Evolutionary conservation across 805 yeast genomes (phyloP).

Genomic region (Sugiyamaella floridensis): DNA sequence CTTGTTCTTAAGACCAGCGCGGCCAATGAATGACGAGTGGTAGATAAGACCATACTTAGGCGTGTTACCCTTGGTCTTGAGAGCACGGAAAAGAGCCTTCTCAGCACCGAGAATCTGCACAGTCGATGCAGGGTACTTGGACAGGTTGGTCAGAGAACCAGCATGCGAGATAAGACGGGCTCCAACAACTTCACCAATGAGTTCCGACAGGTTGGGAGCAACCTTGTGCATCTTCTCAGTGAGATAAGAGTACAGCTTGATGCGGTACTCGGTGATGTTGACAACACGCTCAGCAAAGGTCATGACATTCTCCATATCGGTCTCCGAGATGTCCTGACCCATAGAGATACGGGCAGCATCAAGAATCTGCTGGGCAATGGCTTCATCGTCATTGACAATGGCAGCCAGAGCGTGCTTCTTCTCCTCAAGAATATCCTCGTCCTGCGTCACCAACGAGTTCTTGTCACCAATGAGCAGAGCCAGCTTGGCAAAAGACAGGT

Average conservation of each 20-base stretch:
- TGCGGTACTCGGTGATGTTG: conserved; percentile 84
- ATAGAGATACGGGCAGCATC: conserved; percentile 95
- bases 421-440: conserved; percentile 34
- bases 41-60: conserved; percentile 94
- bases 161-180: conserved; percentile 98
- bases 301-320: conserved; percentile 85
- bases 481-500: conserved; percentile 76
- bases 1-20: conserved; percentile 93
- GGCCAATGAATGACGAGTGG: conserved; percentile 91
- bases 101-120: conserved; percentile 98
- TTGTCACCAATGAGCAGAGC: conserved; percentile 82
- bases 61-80: conserved; percentile 93
- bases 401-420: conserved; percentile 83
- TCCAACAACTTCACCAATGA: conserved; percentile 98
- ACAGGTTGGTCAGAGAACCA: conserved; percentile 91
- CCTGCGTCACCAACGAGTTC: conserved; percentile 53
- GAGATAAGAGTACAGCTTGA: conserved; percentile 73
- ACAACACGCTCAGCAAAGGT: conserved; percentile 93
- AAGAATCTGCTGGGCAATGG: conserved; percentile 80
- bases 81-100: conserved; percentile 92
- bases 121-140: conserved; percentile 98
- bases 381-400: conserved; percentile 84
- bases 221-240: conserved; percentile 95
- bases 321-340: conserved; percentile 97
- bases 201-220: conserved; percentile 94